Conservation (phyloP, 441 rosid genomes). For the Croton laevigatus region DNA sequence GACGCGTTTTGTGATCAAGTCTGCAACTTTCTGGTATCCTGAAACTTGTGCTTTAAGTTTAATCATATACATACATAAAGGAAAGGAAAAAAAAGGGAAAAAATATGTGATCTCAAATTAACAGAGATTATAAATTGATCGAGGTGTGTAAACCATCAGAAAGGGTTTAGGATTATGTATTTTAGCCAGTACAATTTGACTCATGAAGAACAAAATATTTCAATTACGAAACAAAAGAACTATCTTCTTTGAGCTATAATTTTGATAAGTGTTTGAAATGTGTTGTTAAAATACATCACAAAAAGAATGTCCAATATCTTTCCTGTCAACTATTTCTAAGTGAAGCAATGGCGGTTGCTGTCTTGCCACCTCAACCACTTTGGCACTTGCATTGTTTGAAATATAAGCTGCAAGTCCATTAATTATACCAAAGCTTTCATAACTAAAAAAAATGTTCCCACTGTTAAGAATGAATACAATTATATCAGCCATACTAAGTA, state of each 20-base stretch:
- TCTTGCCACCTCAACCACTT: not conserved
- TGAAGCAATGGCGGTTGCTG: slow-evolving; percentile 2
- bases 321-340: not conserved
- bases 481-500: not conserved
- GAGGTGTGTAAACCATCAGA: no score
- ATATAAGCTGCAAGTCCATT: slow-evolving; percentile 12
- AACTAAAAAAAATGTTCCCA: not conserved
- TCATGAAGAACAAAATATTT: not conserved
- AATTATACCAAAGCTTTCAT: slow-evolving; percentile 7
- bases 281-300: not conserved
- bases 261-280: not conserved
- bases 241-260: no score
- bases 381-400: slow-evolving; percentile 4
- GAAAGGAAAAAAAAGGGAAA: no score
- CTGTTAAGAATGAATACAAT: not conserved
- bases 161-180: not conserved
- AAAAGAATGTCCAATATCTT: not conserved
- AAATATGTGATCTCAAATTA: not conserved
- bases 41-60: not conserved
- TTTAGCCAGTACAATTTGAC: not conserved
- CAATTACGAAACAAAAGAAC: no score
- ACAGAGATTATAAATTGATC: not conserved
- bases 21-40: not conserved
- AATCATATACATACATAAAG: not conserved
- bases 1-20: not conserved